Evolutionary conservation across 106 monocot species (phyloP).

Genomic region (Allium cepa): DNA sequence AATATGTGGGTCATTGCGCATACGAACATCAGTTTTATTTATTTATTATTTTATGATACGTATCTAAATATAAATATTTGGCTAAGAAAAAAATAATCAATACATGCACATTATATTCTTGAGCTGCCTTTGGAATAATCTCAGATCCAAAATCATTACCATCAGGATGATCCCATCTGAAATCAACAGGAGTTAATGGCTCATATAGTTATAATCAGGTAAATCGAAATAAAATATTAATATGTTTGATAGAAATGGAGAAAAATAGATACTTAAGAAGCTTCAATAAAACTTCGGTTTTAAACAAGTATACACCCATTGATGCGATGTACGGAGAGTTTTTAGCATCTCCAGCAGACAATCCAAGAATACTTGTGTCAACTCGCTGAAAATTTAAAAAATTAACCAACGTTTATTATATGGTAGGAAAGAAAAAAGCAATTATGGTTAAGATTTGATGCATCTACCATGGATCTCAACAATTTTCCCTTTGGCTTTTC

Average conservation of each 20-base stretch:
- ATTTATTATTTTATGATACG: too few species aligned
- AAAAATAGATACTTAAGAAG: constrained; percentile 30
- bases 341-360: constrained; percentile 25
- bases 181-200: background rate
- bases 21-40: background rate
- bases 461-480: constrained; percentile 40
- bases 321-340: constrained; percentile 46
- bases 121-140: constrained; percentile 42
- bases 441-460: too few species aligned
- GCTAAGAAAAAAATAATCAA: too few species aligned
- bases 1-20: background rate
- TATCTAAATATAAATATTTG: too few species aligned
- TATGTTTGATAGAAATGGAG: background rate
- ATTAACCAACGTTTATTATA: too few species aligned
- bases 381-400: constrained; percentile 30
- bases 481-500: constrained; percentile 57
- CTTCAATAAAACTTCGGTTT: constrained; percentile 33
- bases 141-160: constrained; percentile 61
- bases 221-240: background rate
- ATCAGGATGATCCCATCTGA: constrained; percentile 32
- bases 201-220: background rate
- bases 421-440: too few species aligned
- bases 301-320: constrained; percentile 59
- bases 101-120: constrained; percentile 54
- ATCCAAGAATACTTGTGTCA: constrained; percentile 35